These are phyloP conservation scores for Artemisia argyi DNA, from an alignment of 129 eudicot species.

Conservation along the genomic window DNA sequence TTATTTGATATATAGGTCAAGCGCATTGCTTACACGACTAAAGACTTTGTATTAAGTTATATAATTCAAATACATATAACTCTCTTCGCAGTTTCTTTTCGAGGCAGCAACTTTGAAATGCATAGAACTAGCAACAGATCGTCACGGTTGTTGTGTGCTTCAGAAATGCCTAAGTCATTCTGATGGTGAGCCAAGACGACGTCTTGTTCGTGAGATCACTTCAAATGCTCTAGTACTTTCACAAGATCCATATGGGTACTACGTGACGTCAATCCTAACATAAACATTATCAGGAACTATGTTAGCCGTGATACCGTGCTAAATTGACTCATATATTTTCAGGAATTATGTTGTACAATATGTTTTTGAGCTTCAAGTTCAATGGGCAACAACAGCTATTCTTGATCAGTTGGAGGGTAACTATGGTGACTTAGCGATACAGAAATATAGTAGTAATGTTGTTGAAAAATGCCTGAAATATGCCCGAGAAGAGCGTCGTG, in stretches of 20 bases:
- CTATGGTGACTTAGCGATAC: constrained; percentile 53
- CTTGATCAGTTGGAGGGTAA: constrained; percentile 56
- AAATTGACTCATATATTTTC: constrained; percentile 19
- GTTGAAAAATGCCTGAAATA: constrained; percentile 60
- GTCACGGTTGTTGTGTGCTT: constrained; percentile 71
- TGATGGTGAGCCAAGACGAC: constrained; percentile 46
- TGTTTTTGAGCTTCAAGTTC: constrained; percentile 50
- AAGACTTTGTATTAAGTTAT: neutral
- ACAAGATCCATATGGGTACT: constrained; percentile 76
- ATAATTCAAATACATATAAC: no score
- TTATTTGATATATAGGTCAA: neutral
- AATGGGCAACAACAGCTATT: constrained; percentile 52
- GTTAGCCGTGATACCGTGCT: neutral
- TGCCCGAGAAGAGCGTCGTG: constrained; percentile 50
- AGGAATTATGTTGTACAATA: constrained; percentile 62
- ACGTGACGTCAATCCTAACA: neutral
- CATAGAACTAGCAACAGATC: constrained; percentile 68
- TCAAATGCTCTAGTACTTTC: constrained; percentile 59
- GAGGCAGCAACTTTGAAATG: constrained; percentile 59
- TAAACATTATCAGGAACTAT: neutral
- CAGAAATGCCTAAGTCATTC: constrained; percentile 63
- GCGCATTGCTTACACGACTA: neutral
- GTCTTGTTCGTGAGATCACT: constrained; percentile 52
- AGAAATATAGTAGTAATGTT: constrained; percentile 61
- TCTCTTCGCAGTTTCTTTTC: constrained; percentile 47